Percentiles rank a stretch among this genome's conserved stretches.
phyloP scores from a whole-genome alignment of 495 filamentous ascomycete genomes.

The Penicillium riverlandense region DNA sequence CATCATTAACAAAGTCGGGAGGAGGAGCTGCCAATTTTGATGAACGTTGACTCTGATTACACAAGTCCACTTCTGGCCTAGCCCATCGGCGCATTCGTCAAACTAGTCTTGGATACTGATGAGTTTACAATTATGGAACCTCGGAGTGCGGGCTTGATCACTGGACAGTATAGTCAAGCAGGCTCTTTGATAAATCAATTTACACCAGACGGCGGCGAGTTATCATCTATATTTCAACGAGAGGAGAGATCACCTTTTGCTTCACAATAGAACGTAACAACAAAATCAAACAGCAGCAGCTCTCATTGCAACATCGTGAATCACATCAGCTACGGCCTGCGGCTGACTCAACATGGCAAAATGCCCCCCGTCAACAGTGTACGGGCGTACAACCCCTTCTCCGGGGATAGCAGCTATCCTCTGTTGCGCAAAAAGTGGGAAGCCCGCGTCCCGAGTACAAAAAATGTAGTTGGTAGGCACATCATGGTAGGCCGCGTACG shows the following conservation, averaged over 20 bases:
- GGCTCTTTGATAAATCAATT: neutral
- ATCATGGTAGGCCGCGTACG: constrained; percentile 1
- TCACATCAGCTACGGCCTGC: neutral
- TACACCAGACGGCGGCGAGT: neutral
- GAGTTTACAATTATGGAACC: too few species aligned
- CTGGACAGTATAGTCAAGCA: too few species aligned
- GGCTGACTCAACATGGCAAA: neutral
- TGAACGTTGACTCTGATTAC: too few species aligned
- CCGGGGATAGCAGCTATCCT: neutral
- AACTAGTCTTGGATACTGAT: too few species aligned
- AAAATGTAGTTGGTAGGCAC: neutral
- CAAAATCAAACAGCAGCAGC: neutral
- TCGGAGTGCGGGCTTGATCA: too few species aligned
- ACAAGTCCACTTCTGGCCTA: too few species aligned
- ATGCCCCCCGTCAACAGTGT: neutral
- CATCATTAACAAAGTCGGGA: too few species aligned
- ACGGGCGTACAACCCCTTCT: neutral
- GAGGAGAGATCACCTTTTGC: neutral
- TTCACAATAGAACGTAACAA: neutral
- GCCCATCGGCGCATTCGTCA: too few species aligned
- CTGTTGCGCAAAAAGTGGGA: neutral
- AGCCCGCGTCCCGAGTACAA: neutral
- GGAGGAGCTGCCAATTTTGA: too few species aligned
- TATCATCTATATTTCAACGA: neutral
- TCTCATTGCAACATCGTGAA: neutral